Conservation (phyloP, 2,329 filamentous ascomycete genomes). For the Amauroascus niger region DNA sequence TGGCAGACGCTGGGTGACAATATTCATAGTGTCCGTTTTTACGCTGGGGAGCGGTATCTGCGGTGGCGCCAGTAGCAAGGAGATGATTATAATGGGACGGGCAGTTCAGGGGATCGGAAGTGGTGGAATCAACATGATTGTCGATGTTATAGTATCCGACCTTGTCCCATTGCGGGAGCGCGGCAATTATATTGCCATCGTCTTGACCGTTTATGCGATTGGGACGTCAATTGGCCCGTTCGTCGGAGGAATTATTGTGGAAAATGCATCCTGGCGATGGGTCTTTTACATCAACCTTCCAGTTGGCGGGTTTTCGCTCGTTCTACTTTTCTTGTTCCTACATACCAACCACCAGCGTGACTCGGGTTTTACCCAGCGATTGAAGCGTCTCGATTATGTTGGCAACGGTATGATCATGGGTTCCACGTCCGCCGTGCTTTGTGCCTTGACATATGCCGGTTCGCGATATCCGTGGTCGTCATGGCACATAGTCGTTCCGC, state of each 20-base stretch:
- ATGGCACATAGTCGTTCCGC: no score
- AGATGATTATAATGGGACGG: slow-evolving; percentile 34
- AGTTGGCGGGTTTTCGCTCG: slow-evolving; percentile 41
- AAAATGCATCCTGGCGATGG: slow-evolving; percentile 43
- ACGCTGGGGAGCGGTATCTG: slow-evolving; percentile 37
- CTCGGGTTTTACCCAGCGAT: neutral
- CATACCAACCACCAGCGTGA: neutral
- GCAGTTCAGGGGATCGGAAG: slow-evolving; percentile 43
- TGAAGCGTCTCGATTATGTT: slow-evolving; percentile 3
- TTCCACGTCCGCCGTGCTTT: neutral
- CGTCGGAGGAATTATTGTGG: slow-evolving; percentile 26
- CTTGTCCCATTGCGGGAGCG: slow-evolving; percentile 39
- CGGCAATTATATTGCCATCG: slow-evolving; percentile 38
- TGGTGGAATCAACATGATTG: slow-evolving; percentile 41
- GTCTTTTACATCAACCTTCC: slow-evolving; percentile 50
- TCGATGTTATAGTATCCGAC: slow-evolving; percentile 34
- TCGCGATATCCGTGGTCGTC: neutral
- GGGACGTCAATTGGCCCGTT: slow-evolving; percentile 21
- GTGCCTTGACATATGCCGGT: neutral
- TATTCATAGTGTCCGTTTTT: slow-evolving; percentile 34
- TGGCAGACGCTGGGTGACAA: slow-evolving; percentile 11
- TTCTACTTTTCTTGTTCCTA: slow-evolving; percentile 15
- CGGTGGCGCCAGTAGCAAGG: slow-evolving; percentile 31
- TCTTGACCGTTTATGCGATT: slow-evolving; percentile 40
- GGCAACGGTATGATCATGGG: slow-evolving; percentile 3